Conservation (phyloP, 2,329 filamentous ascomycete species). For the Aspergillus clavatus region DNA sequence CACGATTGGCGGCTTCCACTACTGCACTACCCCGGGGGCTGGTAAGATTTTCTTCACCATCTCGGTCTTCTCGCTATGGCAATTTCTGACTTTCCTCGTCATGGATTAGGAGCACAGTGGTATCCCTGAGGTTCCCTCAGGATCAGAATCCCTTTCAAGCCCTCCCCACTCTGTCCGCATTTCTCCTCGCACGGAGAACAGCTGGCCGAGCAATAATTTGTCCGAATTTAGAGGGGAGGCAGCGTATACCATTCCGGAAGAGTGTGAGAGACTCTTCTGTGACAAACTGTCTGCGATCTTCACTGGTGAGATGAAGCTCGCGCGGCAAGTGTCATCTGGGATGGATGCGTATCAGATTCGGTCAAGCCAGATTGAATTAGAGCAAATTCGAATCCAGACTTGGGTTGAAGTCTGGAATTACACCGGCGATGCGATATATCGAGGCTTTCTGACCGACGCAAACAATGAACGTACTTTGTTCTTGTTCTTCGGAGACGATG, state of each 20-base stretch:
- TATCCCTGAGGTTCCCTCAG: constrained; percentile 92
- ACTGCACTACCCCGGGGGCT: constrained; percentile 87
- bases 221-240: constrained; percentile 70
- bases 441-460: constrained; percentile 73
- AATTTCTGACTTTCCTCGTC: constrained; percentile 3
- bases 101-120: constrained; percentile 69
- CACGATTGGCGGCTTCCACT: constrained; percentile 79
- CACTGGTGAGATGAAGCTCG: constrained; percentile 86
- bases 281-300: constrained; percentile 90
- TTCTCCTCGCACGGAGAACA: constrained; percentile 59
- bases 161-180: constrained; percentile 78
- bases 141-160: constrained; percentile 79
- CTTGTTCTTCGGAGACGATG: constrained; percentile 75
- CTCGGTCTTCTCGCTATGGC: background rate
- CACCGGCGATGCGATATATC: constrained; percentile 74
- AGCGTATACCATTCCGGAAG: constrained; percentile 93
- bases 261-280: constrained; percentile 99
- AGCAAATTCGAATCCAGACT: constrained; percentile 24
- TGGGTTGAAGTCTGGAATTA: constrained; percentile 61
- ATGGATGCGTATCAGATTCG: constrained; percentile 61
- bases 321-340: constrained; percentile 75
- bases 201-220: constrained; percentile 27
- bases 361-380: constrained; percentile 26
- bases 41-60: constrained; percentile 46
- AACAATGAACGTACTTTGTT: constrained; percentile 71